Percentiles rank a stretch among this genome's conserved stretches.
These are phyloP conservation scores for Hanseniaspora taiwanica DNA, from an alignment of 805 yeast genomes.

Conservation along the genomic window DNA sequence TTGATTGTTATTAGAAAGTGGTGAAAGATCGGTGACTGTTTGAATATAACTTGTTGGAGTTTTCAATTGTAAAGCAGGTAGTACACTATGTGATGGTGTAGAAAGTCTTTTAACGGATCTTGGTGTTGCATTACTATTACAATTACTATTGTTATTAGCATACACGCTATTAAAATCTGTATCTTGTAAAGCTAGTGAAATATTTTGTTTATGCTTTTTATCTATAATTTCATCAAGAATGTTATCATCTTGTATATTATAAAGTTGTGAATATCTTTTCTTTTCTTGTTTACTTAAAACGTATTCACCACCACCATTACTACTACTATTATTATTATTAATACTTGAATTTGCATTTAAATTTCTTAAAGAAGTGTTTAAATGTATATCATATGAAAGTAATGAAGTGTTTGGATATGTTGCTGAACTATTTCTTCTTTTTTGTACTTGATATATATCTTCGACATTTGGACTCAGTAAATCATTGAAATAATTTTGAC, in stretches of 20 bases:
- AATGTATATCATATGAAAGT: too few relatives aligned
- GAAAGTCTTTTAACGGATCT: neutral
- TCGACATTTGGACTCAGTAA: neutral
- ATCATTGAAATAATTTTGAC: neutral
- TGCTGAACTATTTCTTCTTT: too few relatives aligned
- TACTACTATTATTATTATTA: too few relatives aligned
- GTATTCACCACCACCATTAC: too few relatives aligned
- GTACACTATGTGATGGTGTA: neutral
- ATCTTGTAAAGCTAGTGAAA: too few relatives aligned
- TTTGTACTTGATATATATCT: neutral
- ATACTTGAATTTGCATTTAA: too few relatives aligned
- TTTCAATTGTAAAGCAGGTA: conserved; percentile 1
- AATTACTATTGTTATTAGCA: too few relatives aligned
- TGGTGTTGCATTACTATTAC: neutral
- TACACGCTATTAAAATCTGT: too few relatives aligned
- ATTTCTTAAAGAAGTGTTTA: too few relatives aligned
- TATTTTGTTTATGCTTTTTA: neutral
- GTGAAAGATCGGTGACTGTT: conserved; percentile 3
- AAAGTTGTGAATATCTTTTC: neutral
- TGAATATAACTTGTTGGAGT: conserved; percentile 2
- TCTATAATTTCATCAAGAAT: neutral
- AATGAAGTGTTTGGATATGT: too few relatives aligned
- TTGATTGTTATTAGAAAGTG: neutral
- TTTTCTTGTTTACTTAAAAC: too few relatives aligned
- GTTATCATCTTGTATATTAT: neutral